Evolutionary conservation across 192 early-diverging fungal species (phyloP).

Genomic region (Rhizophlyctis rosea): DNA sequence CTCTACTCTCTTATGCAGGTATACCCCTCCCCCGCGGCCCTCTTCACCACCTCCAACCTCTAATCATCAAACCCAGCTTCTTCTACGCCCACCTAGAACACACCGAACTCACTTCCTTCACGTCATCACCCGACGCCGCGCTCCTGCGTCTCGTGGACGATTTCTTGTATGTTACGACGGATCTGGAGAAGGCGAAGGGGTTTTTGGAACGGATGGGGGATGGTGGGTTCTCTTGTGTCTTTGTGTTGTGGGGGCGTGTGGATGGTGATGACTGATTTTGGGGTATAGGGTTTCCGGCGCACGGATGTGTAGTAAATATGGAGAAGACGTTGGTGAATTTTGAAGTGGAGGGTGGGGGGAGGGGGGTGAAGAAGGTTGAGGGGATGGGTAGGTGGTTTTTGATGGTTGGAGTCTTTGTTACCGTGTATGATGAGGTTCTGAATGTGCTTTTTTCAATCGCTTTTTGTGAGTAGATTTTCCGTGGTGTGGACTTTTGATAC

Average conservation of each 20-base stretch:
- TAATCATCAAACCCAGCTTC: conserved; percentile 43
- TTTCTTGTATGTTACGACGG: conserved; percentile 73
- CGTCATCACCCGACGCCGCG: too few relatives aligned
- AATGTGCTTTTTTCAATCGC: too few relatives aligned
- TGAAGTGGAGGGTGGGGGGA: conserved; percentile 42
- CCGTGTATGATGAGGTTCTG: too few relatives aligned
- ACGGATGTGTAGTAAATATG: conserved; percentile 73
- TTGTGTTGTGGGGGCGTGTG: conserved; percentile 60
- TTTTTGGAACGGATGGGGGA: conserved; percentile 60
- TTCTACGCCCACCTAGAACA: conserved; percentile 77
- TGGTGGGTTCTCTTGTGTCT: conserved; percentile 36
- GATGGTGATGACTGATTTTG: conserved; percentile 37
- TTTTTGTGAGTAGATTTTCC: conserved; percentile 55
- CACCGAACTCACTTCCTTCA: conserved; percentile 47
- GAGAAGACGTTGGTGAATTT: conserved; percentile 81
- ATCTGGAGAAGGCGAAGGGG: conserved; percentile 37
- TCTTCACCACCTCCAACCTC: neutral
- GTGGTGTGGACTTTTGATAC: conserved; percentile 82
- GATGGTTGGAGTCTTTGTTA: too few relatives aligned
- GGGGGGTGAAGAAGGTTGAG: conserved; percentile 15
- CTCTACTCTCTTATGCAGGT: conserved; percentile 86
- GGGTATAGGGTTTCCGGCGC: conserved; percentile 52
- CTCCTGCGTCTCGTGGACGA: conserved; percentile 81
- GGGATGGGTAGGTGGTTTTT: conserved; percentile 17
- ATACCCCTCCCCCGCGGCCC: neutral